Evolutionary conservation across 2,329 filamentous ascomycete genomes (phyloP).

Genomic region (Penicillium sp.): DNA sequence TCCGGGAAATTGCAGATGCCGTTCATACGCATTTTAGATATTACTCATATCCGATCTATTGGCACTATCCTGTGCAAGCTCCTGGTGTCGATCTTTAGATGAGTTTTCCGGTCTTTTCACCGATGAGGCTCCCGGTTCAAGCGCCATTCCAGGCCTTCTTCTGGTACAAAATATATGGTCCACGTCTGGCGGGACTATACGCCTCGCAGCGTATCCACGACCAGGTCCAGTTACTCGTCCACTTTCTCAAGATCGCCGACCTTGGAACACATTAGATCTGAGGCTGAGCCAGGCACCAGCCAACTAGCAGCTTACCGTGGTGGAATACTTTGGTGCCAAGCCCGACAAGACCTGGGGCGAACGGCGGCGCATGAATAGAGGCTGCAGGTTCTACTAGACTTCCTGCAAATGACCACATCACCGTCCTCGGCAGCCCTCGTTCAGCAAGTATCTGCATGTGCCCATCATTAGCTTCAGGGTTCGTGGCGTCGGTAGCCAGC

Average conservation of each 20-base stretch:
- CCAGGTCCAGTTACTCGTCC: slow-evolving; percentile 55
- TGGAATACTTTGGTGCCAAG: slow-evolving; percentile 54
- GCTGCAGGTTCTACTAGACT: slow-evolving; percentile 59
- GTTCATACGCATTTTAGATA: slow-evolving; percentile 44
- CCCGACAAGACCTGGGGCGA: slow-evolving; percentile 45
- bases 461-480: slow-evolving; percentile 65
- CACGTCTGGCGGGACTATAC: slow-evolving; percentile 68
- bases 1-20: slow-evolving; percentile 33
- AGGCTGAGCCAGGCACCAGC: slow-evolving; percentile 65
- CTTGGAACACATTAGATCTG: slow-evolving; percentile 53
- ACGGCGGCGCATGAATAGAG: slow-evolving; percentile 58
- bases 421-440: slow-evolving; percentile 54
- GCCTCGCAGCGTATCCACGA: slow-evolving; percentile 55
- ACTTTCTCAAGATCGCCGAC: slow-evolving; percentile 60
- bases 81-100: slow-evolving; percentile 69
- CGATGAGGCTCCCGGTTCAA: slow-evolving; percentile 1
- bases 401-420: slow-evolving; percentile 51
- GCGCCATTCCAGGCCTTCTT: slow-evolving; percentile 51
- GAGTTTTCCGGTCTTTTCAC: slow-evolving; percentile 1
- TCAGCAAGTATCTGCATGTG: slow-evolving; percentile 51
- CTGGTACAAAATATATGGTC: slow-evolving; percentile 81
- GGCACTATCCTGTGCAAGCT: slow-evolving; percentile 61
- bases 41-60: slow-evolving; percentile 4
- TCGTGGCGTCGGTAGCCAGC: slow-evolving; percentile 52
- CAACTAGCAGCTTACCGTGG: slow-evolving; percentile 65